Evolutionary conservation across 169 alveolate genomes (phyloP).

Genomic region (Plasmodium malariae): DNA sequence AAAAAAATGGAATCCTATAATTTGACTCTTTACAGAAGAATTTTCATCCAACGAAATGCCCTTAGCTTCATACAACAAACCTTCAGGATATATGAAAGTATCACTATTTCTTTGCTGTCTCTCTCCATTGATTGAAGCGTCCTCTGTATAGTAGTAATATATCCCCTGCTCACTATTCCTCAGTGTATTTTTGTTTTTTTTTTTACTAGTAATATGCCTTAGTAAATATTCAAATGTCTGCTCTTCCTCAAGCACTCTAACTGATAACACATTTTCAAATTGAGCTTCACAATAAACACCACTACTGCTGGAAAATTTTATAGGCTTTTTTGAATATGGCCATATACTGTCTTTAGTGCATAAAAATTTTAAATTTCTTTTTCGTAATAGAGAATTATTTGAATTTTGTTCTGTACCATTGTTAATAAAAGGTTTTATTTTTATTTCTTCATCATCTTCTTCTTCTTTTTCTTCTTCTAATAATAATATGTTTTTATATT

Average conservation of each 20-base stretch:
- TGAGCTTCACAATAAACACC: constrained; percentile 29
- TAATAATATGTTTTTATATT: constrained; percentile 10
- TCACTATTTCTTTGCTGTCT: neutral
- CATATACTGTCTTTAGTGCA: constrained; percentile 15
- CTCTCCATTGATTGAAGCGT: too few relatives aligned
- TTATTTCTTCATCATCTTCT: neutral
- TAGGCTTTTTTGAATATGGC: constrained; percentile 12
- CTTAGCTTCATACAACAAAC: neutral
- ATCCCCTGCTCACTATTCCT: neutral
- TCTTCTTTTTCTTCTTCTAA: neutral
- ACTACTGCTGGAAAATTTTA: neutral
- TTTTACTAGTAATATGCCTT: neutral
- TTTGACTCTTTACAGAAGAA: neutral
- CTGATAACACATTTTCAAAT: constrained; percentile 20
- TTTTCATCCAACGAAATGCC: neutral
- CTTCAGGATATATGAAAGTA: constrained; percentile 6
- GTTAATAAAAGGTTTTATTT: too few relatives aligned
- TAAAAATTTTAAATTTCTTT: constrained; percentile 4
- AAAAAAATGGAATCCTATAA: constrained; percentile 5
- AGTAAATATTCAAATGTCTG: neutral
- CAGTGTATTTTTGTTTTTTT: neutral
- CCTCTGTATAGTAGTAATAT: too few relatives aligned
- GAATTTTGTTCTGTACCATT: neutral
- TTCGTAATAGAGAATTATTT: neutral
- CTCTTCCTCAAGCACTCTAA: neutral